Evolutionary conservation across 306 rosid genomes (phyloP), one percentile per base, ranked within the genome.

Genomic region (Betula pendula): DNA sequence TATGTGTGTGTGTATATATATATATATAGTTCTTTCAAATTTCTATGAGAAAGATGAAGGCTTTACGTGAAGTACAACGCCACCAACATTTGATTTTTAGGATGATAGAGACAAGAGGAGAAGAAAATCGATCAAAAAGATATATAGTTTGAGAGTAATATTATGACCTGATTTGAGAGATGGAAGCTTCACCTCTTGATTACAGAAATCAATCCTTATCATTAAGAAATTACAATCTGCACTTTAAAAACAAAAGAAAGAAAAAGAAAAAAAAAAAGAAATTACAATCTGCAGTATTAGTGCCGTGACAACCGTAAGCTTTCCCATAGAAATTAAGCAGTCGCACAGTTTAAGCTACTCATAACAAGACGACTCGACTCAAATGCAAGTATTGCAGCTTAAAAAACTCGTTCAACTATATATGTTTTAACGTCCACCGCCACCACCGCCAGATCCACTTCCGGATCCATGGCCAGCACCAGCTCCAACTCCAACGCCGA

Each of bases 401-500:
- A 5, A 62, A 0, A 25, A 62, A 33, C 13, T 14, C 9, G 22
- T 15, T 33, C 43, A 16, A 24, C 14, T 5, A 63, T 24, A 25
- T 5, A 63, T 24, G 45, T 60, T 60, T 15, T 60, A 90, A 72
- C 43, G 84, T 62, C 83, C 11, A 11, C 90, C 86, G 4, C 79
- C 82, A 0, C 91, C 86, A 4, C 45, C 12, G 2, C 88, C 82
- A 0, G 81, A 48, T 6, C 91, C 92, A 16, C 63, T 52, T 5
- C 86, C 84, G 1, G 78, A 44, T 31, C 88, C 88, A 1, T 31
- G 58, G 7, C 85, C 77, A 1, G 44, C 44, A 17, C 80, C 84
- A 0, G 33, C 59, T 2, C 84, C 87, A 3, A 24, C 63, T 20
- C 90, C 89, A 3, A 55, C 63, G 11, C 93, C 87, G 1, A 90